These are phyloP conservation scores for Phlegmacium glaucopus DNA, from an alignment of 768 basidiomycete species.

Conservation along the genomic window DNA sequence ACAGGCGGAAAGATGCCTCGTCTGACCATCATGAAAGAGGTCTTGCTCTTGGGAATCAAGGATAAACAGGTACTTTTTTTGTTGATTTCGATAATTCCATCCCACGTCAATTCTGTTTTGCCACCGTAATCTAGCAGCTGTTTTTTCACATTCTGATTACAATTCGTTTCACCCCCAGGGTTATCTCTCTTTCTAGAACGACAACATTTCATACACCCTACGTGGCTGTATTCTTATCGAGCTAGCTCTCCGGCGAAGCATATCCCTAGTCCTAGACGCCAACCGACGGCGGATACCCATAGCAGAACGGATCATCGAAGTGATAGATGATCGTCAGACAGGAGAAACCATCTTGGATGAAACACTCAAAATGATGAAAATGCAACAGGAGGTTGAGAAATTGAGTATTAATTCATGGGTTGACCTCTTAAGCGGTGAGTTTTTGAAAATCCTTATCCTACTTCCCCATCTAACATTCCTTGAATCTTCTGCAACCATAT, in stretches of 20 bases:
- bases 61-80: too few species aligned
- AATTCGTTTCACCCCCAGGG: conserved; percentile 42
- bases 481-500: background rate
- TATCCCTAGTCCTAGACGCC: conserved; percentile 86
- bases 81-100: too few species aligned
- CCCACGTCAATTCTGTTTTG: too few species aligned
- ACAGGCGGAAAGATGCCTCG: conserved; percentile 73
- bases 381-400: conserved; percentile 67
- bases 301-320: conserved; percentile 75
- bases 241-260: conserved; percentile 90
- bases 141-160: too few species aligned
- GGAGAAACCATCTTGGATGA: too few species aligned
- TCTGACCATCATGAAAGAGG: conserved; percentile 96
- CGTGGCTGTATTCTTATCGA: conserved; percentile 98
- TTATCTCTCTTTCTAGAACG: conserved; percentile 99
- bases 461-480: too few species aligned
- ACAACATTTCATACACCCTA: conserved; percentile 98
- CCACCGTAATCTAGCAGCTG: too few species aligned
- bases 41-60: too few species aligned
- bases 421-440: conserved; percentile 88
- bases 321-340: too few species aligned
- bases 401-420: conserved; percentile 91
- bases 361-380: too few species aligned
- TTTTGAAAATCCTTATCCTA: background rate
- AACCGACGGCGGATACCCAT: conserved; percentile 70